phyloP scores from a whole-genome alignment of 768 basidiomycete genomes.

The Lactarius trivialis region DNA sequence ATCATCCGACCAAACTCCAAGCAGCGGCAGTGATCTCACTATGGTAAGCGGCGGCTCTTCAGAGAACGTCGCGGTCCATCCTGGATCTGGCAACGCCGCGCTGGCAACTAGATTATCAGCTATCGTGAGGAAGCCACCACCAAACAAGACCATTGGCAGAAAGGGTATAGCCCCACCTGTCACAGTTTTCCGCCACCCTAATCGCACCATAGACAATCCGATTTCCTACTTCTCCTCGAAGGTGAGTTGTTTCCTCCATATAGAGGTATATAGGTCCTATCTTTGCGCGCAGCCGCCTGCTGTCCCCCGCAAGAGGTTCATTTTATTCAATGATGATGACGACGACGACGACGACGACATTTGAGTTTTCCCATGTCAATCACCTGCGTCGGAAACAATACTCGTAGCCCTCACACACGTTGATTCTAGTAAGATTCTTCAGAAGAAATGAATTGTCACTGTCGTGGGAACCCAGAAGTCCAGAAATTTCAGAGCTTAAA shows the following conservation, averaged over 20 bases:
- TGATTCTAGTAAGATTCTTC: not conserved
- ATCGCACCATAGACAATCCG: not conserved
- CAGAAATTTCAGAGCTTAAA: not conserved
- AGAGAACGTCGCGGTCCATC: not conserved
- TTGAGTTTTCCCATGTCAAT: slow-evolving; percentile 9
- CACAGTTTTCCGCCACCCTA: not conserved
- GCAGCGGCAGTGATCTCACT: not conserved
- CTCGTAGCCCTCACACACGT: not conserved
- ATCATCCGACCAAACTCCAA: slow-evolving; percentile 6
- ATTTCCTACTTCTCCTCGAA: not conserved
- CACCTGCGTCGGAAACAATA: not conserved
- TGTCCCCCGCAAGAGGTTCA: slow-evolving; percentile 28
- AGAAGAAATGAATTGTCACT: not conserved
- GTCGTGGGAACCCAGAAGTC: not conserved
- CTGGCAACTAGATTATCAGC: not conserved
- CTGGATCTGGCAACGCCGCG: not conserved
- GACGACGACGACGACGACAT: slow-evolving; percentile 24
- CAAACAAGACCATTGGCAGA: not conserved
- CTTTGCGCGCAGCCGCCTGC: slow-evolving; percentile 2
- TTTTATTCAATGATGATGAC: slow-evolving; percentile 28
- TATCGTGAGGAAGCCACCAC: not conserved
- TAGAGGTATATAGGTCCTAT: not conserved
- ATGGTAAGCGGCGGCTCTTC: not conserved
- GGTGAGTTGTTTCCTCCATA: slow-evolving; percentile 9
- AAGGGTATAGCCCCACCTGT: not conserved